Evolutionary conservation across 208 protist species (phyloP).

Genomic region (Naegleria lovaniensis): DNA sequence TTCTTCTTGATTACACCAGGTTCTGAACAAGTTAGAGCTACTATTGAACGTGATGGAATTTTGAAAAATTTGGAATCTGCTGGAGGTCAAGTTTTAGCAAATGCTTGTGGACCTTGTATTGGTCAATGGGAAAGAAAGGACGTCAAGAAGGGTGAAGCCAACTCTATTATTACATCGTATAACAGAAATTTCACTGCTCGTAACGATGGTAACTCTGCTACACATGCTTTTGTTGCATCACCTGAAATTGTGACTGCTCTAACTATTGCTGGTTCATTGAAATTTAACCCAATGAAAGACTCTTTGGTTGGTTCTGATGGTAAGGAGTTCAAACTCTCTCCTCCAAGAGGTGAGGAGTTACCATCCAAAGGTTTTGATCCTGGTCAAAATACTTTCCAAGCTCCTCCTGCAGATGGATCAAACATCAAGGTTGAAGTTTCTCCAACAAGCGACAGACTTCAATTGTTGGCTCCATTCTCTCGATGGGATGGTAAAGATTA

Average conservation of each 20-base stretch:
- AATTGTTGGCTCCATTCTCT: slow-evolving; percentile 55
- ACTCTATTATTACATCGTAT: slow-evolving; percentile 79
- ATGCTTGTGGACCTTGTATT: slow-evolving; percentile 54
- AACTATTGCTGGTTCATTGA: slow-evolving; percentile 53
- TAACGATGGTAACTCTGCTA: slow-evolving; percentile 67
- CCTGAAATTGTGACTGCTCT: slow-evolving; percentile 71
- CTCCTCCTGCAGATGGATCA: slow-evolving; percentile 44
- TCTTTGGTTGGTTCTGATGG: slow-evolving; percentile 46
- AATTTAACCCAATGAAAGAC: slow-evolving; percentile 69
- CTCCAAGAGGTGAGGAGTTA: slow-evolving; percentile 52
- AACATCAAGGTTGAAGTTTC: slow-evolving; percentile 52
- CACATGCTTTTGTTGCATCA: slow-evolving; percentile 73
- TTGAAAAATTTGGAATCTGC: slow-evolving; percentile 49
- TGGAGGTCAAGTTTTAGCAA: slow-evolving; percentile 66
- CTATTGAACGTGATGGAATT: slow-evolving; percentile 59
- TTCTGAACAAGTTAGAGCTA: slow-evolving; percentile 71
- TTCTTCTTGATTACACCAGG: slow-evolving; percentile 68
- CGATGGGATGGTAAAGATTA: slow-evolving; percentile 56
- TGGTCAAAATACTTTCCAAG: slow-evolving; percentile 51
- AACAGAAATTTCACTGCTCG: slow-evolving; percentile 75
- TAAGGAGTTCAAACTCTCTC: slow-evolving; percentile 44
- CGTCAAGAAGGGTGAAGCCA: slow-evolving; percentile 55
- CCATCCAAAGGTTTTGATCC: slow-evolving; percentile 54
- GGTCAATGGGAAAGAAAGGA: slow-evolving; percentile 68
- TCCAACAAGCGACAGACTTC: slow-evolving; percentile 46